These are phyloP conservation scores for Exophiala bonariae DNA, from an alignment of 2,329 filamentous ascomycete genomes.

Conservation along the genomic window DNA sequence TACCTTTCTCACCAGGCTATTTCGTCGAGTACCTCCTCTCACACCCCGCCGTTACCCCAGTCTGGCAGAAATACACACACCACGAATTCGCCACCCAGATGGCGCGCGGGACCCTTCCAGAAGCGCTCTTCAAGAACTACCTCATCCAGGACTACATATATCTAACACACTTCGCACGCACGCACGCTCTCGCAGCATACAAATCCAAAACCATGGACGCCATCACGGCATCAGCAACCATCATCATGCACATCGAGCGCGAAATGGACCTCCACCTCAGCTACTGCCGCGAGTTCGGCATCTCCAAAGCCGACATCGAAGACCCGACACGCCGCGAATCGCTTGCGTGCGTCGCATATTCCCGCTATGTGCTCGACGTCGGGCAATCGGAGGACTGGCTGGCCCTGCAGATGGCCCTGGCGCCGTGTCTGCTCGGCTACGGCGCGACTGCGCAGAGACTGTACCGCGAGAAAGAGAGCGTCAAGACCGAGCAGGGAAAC, in stretches of 20 bases:
- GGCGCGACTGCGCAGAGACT: constrained; percentile 74
- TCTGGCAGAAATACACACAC: constrained; percentile 75
- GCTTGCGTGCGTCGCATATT: constrained; percentile 78
- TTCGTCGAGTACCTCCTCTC: constrained; percentile 83
- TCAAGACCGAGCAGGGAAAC: constrained; percentile 58
- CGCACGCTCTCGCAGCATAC: constrained; percentile 81
- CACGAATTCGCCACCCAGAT: constrained; percentile 81
- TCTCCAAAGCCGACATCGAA: constrained; percentile 72
- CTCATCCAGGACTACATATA: constrained; percentile 92
- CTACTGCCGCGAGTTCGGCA: constrained; percentile 80
- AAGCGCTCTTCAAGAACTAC: constrained; percentile 81
- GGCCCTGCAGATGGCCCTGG: constrained; percentile 78
- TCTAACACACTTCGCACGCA: constrained; percentile 84
- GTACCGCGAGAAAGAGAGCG: constrained; percentile 60
- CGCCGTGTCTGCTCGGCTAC: constrained; percentile 90
- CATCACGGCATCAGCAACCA: constrained; percentile 67
- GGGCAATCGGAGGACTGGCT: constrained; percentile 87
- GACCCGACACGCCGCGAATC: constrained; percentile 63
- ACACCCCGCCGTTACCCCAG: constrained; percentile 68
- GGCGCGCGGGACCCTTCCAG: constrained; percentile 71
- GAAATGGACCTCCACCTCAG: constrained; percentile 80
- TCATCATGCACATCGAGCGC: constrained; percentile 72
- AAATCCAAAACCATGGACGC: constrained; percentile 74
- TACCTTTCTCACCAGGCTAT: constrained; percentile 64
- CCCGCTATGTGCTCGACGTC: constrained; percentile 82